Evolutionary conservation across 23 red algal genomes (phyloP).

Genomic region (Cyanidioschyzon merolae): DNA sequence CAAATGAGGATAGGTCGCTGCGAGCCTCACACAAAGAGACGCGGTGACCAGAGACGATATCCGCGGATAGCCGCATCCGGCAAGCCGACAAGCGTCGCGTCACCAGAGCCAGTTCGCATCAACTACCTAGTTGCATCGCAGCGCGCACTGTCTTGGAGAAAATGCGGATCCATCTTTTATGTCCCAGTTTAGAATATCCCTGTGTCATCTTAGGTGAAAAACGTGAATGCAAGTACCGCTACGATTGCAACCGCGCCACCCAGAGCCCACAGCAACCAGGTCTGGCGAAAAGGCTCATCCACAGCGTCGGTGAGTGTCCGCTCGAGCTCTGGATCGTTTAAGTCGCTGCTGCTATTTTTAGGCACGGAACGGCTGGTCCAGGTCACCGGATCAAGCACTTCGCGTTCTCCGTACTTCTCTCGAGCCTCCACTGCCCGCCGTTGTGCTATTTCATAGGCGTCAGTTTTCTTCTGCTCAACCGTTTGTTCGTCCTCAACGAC

Average conservation of each 20-base stretch:
- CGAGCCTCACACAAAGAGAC: no score
- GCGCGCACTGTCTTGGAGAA: no score
- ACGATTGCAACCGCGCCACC: constrained; percentile 1
- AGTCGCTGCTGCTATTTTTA: not conserved
- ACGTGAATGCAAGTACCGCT: not conserved
- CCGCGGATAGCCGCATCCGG: no score
- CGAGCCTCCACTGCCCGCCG: constrained; percentile 45
- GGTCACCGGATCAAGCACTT: constrained; percentile 81
- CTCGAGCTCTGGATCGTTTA: not conserved
- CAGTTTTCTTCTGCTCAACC: constrained; percentile 50
- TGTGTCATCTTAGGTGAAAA: not conserved
- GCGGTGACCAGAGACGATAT: no score
- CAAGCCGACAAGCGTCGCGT: no score
- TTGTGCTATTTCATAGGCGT: constrained; percentile 32
- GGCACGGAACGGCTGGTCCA: constrained; percentile 27
- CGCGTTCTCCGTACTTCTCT: constrained; percentile 72
- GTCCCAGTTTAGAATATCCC: not conserved
- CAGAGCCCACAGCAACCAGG: constrained; percentile 2
- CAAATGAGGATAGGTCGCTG: no score
- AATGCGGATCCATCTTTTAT: not conserved
- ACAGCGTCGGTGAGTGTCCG: not conserved
- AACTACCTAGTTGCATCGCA: no score
- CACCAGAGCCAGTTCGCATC: no score
- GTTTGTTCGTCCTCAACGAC: constrained; percentile 66
- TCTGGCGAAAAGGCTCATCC: constrained; percentile 3